A percentile compares a stretch with the other conserved stretches of the same genome.
Conservation (phyloP, 768 basidiomycete genomes). For the Serendipita vermifera region DNA sequence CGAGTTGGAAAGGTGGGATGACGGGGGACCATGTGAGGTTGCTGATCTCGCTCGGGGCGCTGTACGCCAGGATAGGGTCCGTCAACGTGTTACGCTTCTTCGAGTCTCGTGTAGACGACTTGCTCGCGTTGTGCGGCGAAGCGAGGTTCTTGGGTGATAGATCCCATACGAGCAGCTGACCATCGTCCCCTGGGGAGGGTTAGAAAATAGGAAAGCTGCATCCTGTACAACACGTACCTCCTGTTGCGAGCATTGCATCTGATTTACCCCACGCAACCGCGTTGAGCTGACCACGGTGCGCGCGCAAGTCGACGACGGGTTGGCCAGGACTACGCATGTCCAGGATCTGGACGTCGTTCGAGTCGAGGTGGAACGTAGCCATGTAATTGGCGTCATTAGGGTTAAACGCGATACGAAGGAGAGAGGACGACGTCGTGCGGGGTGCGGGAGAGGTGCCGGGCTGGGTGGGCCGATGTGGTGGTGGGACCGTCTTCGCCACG, state of each 20-base stretch:
- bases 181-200: slow-evolving; percentile 62
- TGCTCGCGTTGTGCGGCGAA: slow-evolving; percentile 51
- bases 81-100: slow-evolving; percentile 49
- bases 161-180: slow-evolving; percentile 90
- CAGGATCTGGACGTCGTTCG: slow-evolving; percentile 75
- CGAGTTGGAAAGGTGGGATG: slow-evolving; percentile 32
- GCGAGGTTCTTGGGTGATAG: slow-evolving; percentile 51
- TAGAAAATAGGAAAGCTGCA: background rate
- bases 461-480: slow-evolving; percentile 57
- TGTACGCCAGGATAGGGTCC: slow-evolving; percentile 77
- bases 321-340: slow-evolving; percentile 96
- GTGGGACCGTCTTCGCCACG: slow-evolving; percentile 21
- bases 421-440: slow-evolving; percentile 63
- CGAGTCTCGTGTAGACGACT: slow-evolving; percentile 58
- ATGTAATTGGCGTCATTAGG: slow-evolving; percentile 89
- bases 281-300: slow-evolving; percentile 70
- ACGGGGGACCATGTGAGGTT: slow-evolving; percentile 83
- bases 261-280: slow-evolving; percentile 86
- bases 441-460: slow-evolving; percentile 40
- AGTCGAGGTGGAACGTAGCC: slow-evolving; percentile 94
- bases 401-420: slow-evolving; percentile 82
- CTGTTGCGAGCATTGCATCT: slow-evolving; percentile 73
- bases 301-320: slow-evolving; percentile 83
- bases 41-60: slow-evolving; percentile 62
- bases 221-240: slow-evolving; percentile 38